Percentiles rank a stretch among this genome's conserved stretches.
Conservation (phyloP, 1,139 yeast species). For the Yamadazyma blattariae region DNA sequence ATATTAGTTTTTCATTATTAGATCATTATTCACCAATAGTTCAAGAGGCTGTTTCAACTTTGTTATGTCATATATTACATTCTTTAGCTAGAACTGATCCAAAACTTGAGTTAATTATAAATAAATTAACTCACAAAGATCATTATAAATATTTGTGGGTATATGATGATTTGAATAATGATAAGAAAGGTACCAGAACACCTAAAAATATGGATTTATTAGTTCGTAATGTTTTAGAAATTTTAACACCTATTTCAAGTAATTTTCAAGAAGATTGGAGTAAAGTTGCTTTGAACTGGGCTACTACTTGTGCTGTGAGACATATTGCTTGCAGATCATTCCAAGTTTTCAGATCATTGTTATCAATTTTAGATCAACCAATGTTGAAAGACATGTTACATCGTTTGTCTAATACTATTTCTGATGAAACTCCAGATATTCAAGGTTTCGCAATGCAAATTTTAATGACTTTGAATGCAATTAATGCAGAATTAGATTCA, state of each 20-base stretch:
- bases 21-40: conserved; percentile 86
- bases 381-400: conserved; percentile 96
- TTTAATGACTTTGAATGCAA: conserved; percentile 89
- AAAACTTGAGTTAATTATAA: conserved; percentile 51
- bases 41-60: conserved; percentile 78
- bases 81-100: conserved; percentile 58
- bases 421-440: conserved; percentile 84
- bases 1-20: conserved; percentile 71
- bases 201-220: conserved; percentile 86
- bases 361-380: conserved; percentile 74
- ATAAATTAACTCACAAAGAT: conserved; percentile 49
- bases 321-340: conserved; percentile 97
- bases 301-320: conserved; percentile 95
- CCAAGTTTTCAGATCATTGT: conserved; percentile 81
- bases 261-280: conserved; percentile 82
- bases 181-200: conserved; percentile 78
- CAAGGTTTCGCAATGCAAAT: conserved; percentile 98
- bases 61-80: conserved; percentile 71
- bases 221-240: conserved; percentile 59
- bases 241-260: conserved; percentile 49
- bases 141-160: conserved; percentile 58
- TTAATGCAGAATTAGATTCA: conserved; percentile 79
- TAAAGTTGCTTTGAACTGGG: conserved; percentile 82
- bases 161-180: conserved; percentile 80
- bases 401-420: conserved; percentile 85